Conservation (phyloP, 2,329 filamentous ascomycete genomes). For the Ceratocystis ficicola region DNA sequence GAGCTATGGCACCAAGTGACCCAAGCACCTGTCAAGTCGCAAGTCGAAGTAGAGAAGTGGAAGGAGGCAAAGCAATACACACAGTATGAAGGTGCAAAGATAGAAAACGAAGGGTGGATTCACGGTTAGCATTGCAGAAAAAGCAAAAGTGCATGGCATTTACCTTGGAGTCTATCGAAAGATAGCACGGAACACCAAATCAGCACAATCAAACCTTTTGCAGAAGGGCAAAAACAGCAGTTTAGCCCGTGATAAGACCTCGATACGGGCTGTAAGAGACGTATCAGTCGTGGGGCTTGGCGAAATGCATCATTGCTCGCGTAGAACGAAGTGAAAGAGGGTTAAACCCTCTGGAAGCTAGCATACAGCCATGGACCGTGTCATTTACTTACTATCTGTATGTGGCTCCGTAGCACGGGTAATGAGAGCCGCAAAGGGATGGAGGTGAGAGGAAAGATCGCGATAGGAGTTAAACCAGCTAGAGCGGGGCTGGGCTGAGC, state of each 20-base stretch:
- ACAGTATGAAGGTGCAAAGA: too few species aligned
- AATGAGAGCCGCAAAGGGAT: background rate
- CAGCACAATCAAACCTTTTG: background rate
- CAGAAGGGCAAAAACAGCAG: background rate
- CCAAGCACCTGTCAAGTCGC: constrained; percentile 10
- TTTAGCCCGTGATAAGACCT: background rate
- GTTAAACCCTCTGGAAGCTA: background rate
- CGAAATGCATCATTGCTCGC: background rate
- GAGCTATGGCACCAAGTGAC: background rate
- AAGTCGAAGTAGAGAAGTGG: background rate
- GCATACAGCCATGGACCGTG: background rate
- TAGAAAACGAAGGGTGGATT: background rate
- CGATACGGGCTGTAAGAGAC: background rate
- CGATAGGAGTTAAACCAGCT: background rate
- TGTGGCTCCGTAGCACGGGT: background rate
- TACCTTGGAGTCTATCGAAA: background rate
- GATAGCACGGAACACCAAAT: background rate
- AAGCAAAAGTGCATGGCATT: background rate
- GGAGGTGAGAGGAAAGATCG: background rate
- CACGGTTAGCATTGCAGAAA: background rate
- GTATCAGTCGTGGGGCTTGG: background rate
- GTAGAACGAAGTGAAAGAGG: background rate
- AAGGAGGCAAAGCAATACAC: background rate
- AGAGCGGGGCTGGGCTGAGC: background rate
- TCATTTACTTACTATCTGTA: background rate